Conservation (phyloP, 2,329 filamentous ascomycete genomes). For the Aspergillus sp. region DNA sequence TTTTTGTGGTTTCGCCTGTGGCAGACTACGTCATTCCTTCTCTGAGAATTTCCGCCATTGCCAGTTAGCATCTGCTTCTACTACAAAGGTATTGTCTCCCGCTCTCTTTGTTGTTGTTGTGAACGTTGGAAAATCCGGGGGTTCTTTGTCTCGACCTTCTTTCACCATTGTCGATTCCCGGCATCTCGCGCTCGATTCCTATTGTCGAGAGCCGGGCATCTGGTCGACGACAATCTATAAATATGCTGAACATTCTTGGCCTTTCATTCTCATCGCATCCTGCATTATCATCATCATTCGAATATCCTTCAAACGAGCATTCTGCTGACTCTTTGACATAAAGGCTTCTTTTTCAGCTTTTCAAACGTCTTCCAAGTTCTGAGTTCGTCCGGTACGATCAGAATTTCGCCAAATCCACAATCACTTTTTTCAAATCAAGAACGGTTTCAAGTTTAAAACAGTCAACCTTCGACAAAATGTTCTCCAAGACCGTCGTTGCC, state of each 20-base stretch:
- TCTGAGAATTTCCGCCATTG: slow-evolving; percentile 5
- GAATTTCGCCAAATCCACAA: slow-evolving; percentile 10
- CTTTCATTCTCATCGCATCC: background rate
- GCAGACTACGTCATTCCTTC: slow-evolving; percentile 33
- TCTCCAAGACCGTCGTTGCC: slow-evolving; percentile 37
- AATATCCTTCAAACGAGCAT: background rate
- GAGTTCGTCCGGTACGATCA: slow-evolving; percentile 38
- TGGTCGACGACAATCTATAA: background rate
- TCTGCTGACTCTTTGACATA: background rate
- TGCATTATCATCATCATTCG: background rate
- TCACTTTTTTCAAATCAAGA: slow-evolving; percentile 20
- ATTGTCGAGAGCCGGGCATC: background rate
- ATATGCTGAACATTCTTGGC: background rate
- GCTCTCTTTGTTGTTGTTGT: background rate
- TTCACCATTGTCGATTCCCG: background rate
- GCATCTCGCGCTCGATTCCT: background rate
- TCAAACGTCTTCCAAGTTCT: slow-evolving; percentile 14
- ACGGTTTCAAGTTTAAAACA: slow-evolving; percentile 15
- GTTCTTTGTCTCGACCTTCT: background rate
- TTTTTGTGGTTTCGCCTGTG: slow-evolving; percentile 33
- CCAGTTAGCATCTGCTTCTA: slow-evolving; percentile 1
- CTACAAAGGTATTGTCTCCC: slow-evolving; percentile 28
- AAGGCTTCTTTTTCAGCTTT: slow-evolving; percentile 1
- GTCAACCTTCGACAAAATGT: slow-evolving; percentile 24
- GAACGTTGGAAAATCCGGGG: background rate